Percentiles rank a stretch among this genome's conserved stretches.
phyloP scores from a whole-genome alignment of 2,329 filamentous ascomycete species.

The Fusarium nelsonii region DNA sequence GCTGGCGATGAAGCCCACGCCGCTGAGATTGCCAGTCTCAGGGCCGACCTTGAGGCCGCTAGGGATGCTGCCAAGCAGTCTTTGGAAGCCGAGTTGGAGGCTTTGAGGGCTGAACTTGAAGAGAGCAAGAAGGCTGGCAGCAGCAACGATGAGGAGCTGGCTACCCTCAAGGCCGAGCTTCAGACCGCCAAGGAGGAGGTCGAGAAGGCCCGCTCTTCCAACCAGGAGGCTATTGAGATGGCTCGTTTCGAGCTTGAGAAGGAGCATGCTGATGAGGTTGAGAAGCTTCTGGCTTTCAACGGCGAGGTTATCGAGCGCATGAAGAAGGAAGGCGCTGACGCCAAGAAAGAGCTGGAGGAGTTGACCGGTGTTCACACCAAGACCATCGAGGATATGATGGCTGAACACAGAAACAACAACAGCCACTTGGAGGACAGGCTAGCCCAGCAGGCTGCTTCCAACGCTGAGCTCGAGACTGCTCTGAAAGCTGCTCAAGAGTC shows the following conservation, averaged over 20 bases:
- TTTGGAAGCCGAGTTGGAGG: slow-evolving; percentile 55
- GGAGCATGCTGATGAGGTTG: slow-evolving; percentile 61
- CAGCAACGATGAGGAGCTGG: slow-evolving; percentile 52
- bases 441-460: slow-evolving; percentile 52
- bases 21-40: slow-evolving; percentile 49
- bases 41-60: slow-evolving; percentile 48
- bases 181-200: slow-evolving; percentile 54
- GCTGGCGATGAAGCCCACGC: slow-evolving; percentile 49
- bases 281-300: slow-evolving; percentile 60
- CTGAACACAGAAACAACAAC: slow-evolving; percentile 54
- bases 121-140: slow-evolving; percentile 58
- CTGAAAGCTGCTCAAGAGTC: slow-evolving; percentile 57
- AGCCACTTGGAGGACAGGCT: slow-evolving; percentile 54
- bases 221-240: slow-evolving; percentile 60
- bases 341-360: slow-evolving; percentile 60
- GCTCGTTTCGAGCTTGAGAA: slow-evolving; percentile 60
- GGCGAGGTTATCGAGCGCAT: slow-evolving; percentile 57
- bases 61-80: slow-evolving; percentile 50
- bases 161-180: slow-evolving; percentile 50
- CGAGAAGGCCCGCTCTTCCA: slow-evolving; percentile 58
- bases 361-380: slow-evolving; percentile 54
- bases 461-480: slow-evolving; percentile 53
- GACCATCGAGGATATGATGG: slow-evolving; percentile 57
- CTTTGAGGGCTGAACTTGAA: slow-evolving; percentile 57
- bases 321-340: slow-evolving; percentile 55